Base-by-base conservation (phyloP, 148 eudicot genomes). In the Mesembryanthemum crystallinum region DNA sequence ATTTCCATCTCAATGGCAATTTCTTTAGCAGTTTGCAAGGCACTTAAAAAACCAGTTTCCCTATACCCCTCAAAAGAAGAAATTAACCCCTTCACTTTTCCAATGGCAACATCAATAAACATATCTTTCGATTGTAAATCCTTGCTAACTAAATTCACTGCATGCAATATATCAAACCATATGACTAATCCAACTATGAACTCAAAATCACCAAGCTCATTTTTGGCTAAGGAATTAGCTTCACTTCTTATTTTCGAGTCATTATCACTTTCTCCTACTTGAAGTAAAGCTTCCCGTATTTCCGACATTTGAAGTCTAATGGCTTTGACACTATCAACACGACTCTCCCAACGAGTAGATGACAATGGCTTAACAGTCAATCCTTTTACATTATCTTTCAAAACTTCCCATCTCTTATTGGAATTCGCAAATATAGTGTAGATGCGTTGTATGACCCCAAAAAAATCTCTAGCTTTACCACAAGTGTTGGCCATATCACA, bases 371-470 rank as follows among this genome's bases (percentile, higher is more conserved):
- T 81, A 9, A 66, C 27, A 67, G 76, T 82, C 5, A 71, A 49
- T 1, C 51, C 69, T 66, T 75, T 60, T 18, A 58, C 32, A 47
- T 69, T 37, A 27, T 77, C 68, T 69, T 54, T 61, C 15, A 84
- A 62, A 54, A 77, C 35, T 24, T 78, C 1, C 77, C 85, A 82
- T 54, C 83, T 76, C 32, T 85, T 81, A 21, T 75, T 78, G 21
- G 80, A 85, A 73, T 14, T 30, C 15, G 75, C 39, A 81, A 84
- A 79, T 37, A 84, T 52, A 15, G 82, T 64, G 45, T 84, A 81
- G 11, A 84, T 75, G 5, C 77, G 78, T 69, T 78, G 82, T 21
- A 78, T 66, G 3, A 72, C 39, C 23, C 77, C 80, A 78, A 84
- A 78, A 81, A 61, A 43, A 33, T 55, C 66, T 37, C 52, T 75